These are phyloP conservation scores for Floccularia luteovirens DNA, from an alignment of 768 basidiomycete genomes.

Conservation along the genomic window DNA sequence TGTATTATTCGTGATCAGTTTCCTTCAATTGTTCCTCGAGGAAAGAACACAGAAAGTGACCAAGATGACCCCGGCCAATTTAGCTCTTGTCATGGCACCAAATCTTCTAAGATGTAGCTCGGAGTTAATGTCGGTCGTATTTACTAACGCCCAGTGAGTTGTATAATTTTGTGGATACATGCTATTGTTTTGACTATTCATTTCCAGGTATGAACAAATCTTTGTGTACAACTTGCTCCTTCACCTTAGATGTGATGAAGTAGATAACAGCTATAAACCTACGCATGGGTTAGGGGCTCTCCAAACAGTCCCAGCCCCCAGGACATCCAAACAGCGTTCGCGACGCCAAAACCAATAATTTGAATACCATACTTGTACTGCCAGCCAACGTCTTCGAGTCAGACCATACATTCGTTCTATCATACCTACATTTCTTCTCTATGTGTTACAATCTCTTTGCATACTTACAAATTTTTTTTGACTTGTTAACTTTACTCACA, in stretches of 20 bases:
- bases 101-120: constrained; percentile 84
- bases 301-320: constrained; percentile 32
- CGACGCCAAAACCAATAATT: constrained; percentile 29
- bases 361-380: not conserved
- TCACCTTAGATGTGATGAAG: constrained; percentile 65
- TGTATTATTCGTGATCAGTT: constrained; percentile 82
- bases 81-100: constrained; percentile 89
- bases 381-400: not conserved
- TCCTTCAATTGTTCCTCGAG: constrained; percentile 83
- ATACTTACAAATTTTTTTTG: no score
- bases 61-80: constrained; percentile 86
- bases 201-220: constrained; percentile 71
- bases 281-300: constrained; percentile 74
- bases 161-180: constrained; percentile 2
- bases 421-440: not conserved
- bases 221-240: constrained; percentile 83
- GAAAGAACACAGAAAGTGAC: constrained; percentile 65
- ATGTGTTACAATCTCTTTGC: no score
- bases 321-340: constrained; percentile 48
- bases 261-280: constrained; percentile 76
- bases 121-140: constrained; percentile 83
- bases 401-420: not conserved
- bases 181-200: constrained; percentile 4
- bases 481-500: no score
- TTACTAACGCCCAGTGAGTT: constrained; percentile 85